Base-by-base conservation (phyloP, 2,329 filamentous ascomycete species). In the Colletotrichum endophyticum region DNA sequence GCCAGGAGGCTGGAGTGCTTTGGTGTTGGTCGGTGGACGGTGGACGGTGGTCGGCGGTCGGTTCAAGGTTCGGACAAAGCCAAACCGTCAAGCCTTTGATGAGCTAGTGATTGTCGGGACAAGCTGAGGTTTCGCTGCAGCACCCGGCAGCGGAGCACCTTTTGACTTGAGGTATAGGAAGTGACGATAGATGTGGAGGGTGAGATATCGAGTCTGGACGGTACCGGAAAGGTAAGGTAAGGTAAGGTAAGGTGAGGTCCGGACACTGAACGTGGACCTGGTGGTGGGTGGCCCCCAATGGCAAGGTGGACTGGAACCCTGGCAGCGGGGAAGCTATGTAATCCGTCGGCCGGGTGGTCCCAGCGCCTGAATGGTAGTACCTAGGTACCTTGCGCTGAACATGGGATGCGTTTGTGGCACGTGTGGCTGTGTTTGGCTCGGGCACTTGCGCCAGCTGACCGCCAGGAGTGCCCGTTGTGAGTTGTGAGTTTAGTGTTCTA, bases 281-380 rank as follows among this genome's bases (percentile, higher is more conserved):
- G 30, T 7, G 59, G 49, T 34, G 32, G 70, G 44, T 25, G 25
- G 70, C 70, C 72, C 49, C 57, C 39, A 59, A 71, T 36, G 13
- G 44, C 72, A 74, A 75, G 44, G 44, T 75, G 67, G 59, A 59
- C 67, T 74, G 72, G 67, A 68, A 49, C 39, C 39, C 39, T 49
- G 68, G 72, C 49, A 49, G 72, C 67, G 72, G 61, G 72, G 72
- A 72, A 75, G 72, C 72, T 75, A 75, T 75, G 72, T 75, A 75
- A 75, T 66, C 68, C 59, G 63, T 66, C 63, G 39, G 63, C 27
- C 39, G 63, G 63, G 25, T 71, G 67, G 72, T 25, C 72, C 67
- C 22, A 72, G 72, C 72, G 68, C 36, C 32, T 53, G 25, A 13
- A 34, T 25, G 56, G 27, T 28, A 49, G 16, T 59, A 57, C 53